These are phyloP conservation scores for Paramecium primaurelia DNA, from an alignment of 73 alveolate genomes.

Conservation along the genomic window DNA sequence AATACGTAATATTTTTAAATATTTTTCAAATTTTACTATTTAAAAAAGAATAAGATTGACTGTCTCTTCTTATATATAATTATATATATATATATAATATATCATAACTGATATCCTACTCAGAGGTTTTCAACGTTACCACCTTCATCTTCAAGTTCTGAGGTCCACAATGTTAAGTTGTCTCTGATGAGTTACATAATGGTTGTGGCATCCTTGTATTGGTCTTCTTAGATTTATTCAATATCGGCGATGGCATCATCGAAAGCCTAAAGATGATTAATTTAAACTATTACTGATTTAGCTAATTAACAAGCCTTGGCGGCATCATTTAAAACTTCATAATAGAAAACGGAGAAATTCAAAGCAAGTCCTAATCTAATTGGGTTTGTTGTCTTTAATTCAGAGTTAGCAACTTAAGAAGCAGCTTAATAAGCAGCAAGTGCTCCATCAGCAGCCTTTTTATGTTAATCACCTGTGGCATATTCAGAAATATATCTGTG, in stretches of 20 bases:
- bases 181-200: slow-evolving; percentile 87
- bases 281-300: slow-evolving; percentile 75
- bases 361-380: slow-evolving; percentile 86
- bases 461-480: slow-evolving; percentile 69
- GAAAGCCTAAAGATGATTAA: slow-evolving; percentile 69
- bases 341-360: slow-evolving; percentile 91
- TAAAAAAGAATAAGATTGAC: neutral
- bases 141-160: slow-evolving; percentile 71
- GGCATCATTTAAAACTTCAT: slow-evolving; percentile 87
- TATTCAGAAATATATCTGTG: slow-evolving; percentile 82
- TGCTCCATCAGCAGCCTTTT: slow-evolving; percentile 81
- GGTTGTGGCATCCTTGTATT: slow-evolving; percentile 86
- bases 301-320: slow-evolving; percentile 88
- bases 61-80: neutral
- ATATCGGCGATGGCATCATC: slow-evolving; percentile 92
- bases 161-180: slow-evolving; percentile 82
- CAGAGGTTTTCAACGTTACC: slow-evolving; percentile 66
- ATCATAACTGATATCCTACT: slow-evolving; percentile 5
- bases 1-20: neutral
- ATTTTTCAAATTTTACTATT: neutral
- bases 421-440: slow-evolving; percentile 84
- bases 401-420: slow-evolving; percentile 69
- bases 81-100: slow-evolving; percentile 43
- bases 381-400: slow-evolving; percentile 80
- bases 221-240: slow-evolving; percentile 82